phyloP scores from a whole-genome alignment of 495 filamentous ascomycete species.

The Clohesyomyces aquaticus region DNA sequence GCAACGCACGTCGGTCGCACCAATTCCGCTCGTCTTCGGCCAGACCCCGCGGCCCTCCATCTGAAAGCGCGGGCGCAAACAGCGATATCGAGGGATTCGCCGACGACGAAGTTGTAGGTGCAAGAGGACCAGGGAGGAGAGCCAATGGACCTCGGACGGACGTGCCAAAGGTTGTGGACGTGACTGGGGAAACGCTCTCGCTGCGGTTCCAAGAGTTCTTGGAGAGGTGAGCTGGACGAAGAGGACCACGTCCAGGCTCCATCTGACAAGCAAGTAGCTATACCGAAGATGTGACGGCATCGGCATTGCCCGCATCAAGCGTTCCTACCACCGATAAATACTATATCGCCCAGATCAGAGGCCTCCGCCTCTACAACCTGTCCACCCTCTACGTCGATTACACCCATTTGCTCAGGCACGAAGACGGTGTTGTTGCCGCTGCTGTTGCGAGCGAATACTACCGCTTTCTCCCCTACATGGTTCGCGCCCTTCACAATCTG shows the following conservation, averaged over 20 bases:
- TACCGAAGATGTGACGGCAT: slow-evolving; percentile 74
- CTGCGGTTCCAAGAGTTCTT: slow-evolving; percentile 86
- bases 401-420: slow-evolving; percentile 77
- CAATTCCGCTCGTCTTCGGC: slow-evolving; percentile 55
- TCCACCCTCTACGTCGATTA: slow-evolving; percentile 98
- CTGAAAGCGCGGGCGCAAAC: slow-evolving; percentile 65
- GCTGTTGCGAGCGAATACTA: slow-evolving; percentile 92
- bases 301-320: slow-evolving; percentile 66
- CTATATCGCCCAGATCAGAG: slow-evolving; percentile 94
- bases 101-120: slow-evolving; percentile 65
- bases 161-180: slow-evolving; percentile 84
- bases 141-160: slow-evolving; percentile 63
- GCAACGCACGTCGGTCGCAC: slow-evolving; percentile 36
- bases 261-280: slow-evolving; percentile 56
- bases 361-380: slow-evolving; percentile 79
- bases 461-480: slow-evolving; percentile 91
- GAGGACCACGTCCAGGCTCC: neutral
- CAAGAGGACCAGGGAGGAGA: slow-evolving; percentile 59
- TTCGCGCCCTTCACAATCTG: slow-evolving; percentile 84
- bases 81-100: slow-evolving; percentile 70
- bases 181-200: slow-evolving; percentile 81
- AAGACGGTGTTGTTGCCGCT: slow-evolving; percentile 67
- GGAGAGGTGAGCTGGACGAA: slow-evolving; percentile 63
- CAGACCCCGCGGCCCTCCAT: slow-evolving; percentile 64
- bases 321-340: slow-evolving; percentile 83